phyloP scores from a whole-genome alignment of 2,329 filamentous ascomycete species.

The Neopestalotiopsis sp. region DNA sequence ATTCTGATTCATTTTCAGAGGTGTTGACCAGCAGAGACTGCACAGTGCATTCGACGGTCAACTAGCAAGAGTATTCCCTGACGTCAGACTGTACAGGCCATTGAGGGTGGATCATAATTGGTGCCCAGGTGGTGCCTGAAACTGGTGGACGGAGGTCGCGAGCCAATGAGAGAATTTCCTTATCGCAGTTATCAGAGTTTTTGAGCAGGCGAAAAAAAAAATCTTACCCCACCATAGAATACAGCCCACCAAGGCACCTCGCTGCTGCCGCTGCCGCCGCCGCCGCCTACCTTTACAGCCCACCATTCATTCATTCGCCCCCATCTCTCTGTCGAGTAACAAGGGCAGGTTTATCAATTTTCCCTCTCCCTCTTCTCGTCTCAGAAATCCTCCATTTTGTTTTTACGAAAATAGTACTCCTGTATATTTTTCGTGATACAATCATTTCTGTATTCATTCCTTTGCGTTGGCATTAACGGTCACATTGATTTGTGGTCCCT shows the following conservation, averaged over 20 bases:
- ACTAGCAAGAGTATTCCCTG: neutral
- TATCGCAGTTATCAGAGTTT: conserved; percentile 19
- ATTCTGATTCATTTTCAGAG: neutral
- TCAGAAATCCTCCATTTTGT: neutral
- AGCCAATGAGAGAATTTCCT: conserved; percentile 11
- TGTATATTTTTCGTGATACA: neutral
- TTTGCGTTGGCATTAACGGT: neutral
- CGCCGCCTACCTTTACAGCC: conserved; percentile 1
- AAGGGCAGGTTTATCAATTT: conserved; percentile 1
- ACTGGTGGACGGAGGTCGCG: neutral
- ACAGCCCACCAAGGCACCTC: conserved; percentile 4
- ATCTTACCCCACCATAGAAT: conserved; percentile 14
- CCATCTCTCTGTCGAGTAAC: neutral
- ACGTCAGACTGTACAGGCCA: neutral
- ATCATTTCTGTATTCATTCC: neutral
- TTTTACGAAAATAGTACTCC: neutral
- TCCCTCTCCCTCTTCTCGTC: neutral
- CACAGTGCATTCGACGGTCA: neutral
- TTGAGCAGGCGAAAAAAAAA: conserved; percentile 18
- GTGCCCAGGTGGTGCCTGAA: neutral
- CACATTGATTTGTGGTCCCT: conserved; percentile 14
- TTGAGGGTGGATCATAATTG: neutral
- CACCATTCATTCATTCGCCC: neutral
- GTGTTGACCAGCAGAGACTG: neutral
- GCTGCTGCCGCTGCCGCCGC: neutral